phyloP scores from a whole-genome alignment of 2,329 filamentous ascomycete species.

The Fusarium sarcochroum region DNA sequence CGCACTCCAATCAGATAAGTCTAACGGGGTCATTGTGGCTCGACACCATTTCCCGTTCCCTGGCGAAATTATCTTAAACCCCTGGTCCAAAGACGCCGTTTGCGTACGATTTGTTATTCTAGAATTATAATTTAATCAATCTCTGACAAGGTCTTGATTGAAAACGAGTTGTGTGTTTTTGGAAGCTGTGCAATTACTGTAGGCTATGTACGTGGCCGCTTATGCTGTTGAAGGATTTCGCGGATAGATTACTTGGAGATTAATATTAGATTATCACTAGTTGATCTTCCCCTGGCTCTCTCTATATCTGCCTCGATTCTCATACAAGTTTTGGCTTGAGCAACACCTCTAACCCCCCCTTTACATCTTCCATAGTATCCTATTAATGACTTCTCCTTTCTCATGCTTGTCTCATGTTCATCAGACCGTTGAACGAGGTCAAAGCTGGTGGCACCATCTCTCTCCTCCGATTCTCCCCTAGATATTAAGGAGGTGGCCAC shows the following conservation, averaged over 20 bases:
- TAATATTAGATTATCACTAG: neutral
- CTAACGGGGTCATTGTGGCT: conserved; percentile 46
- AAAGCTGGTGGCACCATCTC: conserved; percentile 25
- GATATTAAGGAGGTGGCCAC: conserved; percentile 28
- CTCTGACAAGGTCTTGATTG: conserved; percentile 4
- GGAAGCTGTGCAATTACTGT: conserved; percentile 2
- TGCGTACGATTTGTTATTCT: conserved; percentile 13
- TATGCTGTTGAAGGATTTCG: neutral
- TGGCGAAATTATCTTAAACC: conserved; percentile 46
- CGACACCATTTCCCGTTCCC: conserved; percentile 45
- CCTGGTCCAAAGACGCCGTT: conserved; percentile 17
- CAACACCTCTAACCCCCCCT: neutral
- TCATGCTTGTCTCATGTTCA: conserved; percentile 15
- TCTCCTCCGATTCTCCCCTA: conserved; percentile 8
- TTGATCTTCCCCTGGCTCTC: neutral
- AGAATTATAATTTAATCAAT: conserved; percentile 26
- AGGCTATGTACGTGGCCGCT: neutral
- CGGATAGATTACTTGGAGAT: neutral
- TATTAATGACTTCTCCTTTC: neutral
- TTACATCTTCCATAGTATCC: too few species aligned
- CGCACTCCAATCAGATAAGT: conserved; percentile 37
- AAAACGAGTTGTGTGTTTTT: neutral
- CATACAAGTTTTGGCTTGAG: neutral
- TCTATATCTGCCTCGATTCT: neutral
- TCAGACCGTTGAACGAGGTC: conserved; percentile 18